These are phyloP conservation scores for Raphidocelis subcapitata DNA, from an alignment of 139 green algal genomes.

Conservation along the genomic window DNA sequence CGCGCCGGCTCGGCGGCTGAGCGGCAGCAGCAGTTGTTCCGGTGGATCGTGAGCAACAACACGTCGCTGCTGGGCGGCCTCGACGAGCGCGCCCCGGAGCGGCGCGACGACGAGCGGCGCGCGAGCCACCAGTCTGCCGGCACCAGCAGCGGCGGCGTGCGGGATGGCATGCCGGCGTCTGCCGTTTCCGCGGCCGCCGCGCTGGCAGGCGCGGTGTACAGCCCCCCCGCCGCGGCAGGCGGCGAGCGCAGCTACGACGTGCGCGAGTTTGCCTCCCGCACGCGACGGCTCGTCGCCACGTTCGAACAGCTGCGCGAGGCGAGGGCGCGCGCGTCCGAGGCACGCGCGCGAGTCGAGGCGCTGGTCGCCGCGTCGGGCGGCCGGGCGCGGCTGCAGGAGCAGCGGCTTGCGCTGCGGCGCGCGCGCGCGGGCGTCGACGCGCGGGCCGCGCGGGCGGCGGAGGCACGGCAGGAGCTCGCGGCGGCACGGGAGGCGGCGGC, in stretches of 20 bases:
- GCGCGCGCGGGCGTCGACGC: constrained; percentile 2
- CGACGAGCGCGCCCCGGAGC: no score
- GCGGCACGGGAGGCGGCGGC: background rate
- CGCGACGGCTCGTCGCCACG: constrained; percentile 18
- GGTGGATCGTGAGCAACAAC: no score
- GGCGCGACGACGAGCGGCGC: no score
- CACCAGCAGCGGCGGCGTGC: background rate
- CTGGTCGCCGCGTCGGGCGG: background rate
- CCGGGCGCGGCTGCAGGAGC: background rate
- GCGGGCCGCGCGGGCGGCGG: background rate
- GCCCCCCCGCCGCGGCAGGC: background rate
- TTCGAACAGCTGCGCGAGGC: constrained; percentile 7
- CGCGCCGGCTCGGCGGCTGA: no score
- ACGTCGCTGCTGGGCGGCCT: no score
- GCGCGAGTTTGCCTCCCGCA: constrained; percentile 12
- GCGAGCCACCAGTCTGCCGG: no score
- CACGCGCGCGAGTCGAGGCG: background rate
- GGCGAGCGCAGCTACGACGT: constrained; percentile 11
- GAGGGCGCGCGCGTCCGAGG: background rate
- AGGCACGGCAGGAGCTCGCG: constrained; percentile 10
- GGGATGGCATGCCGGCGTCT: background rate
- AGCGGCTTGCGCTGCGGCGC: background rate
- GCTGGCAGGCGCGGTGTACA: background rate
- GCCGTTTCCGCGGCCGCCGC: background rate
- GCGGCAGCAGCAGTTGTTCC: no score